phyloP scores from a whole-genome alignment of 306 rosid genomes.

The Malus sylvestris region DNA sequence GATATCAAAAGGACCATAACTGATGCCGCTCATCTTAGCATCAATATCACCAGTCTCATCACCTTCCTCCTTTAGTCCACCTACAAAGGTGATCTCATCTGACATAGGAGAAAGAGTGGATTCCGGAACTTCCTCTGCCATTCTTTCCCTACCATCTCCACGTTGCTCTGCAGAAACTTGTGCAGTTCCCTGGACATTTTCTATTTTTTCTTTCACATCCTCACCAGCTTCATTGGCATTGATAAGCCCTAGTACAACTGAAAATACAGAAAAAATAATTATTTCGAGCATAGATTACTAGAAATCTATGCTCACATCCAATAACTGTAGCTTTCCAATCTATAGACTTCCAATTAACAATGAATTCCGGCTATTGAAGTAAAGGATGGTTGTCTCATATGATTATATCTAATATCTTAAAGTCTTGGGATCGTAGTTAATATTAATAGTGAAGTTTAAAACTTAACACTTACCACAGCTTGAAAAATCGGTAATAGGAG shows the following conservation, averaged over 20 bases:
- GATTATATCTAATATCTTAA: too few relatives aligned
- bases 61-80: not conserved
- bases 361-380: not conserved
- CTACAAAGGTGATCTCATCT: not conserved
- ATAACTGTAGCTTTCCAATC: not conserved
- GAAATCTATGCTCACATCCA: not conserved
- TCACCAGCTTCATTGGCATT: not conserved
- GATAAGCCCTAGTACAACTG: too few relatives aligned
- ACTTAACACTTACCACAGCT: not conserved
- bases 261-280: not conserved
- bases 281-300: not conserved
- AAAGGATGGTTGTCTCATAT: too few relatives aligned
- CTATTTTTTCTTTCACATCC: not conserved
- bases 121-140: not conserved
- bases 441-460: not conserved
- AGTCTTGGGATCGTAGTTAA: not conserved
- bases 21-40: not conserved
- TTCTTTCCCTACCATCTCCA: not conserved
- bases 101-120: not conserved
- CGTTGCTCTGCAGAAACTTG: not conserved
- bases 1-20: not conserved
- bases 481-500: not conserved
- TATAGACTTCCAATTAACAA: not conserved
- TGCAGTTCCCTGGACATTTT: not conserved
- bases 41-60: not conserved